Evolutionary conservation across 2,329 filamentous ascomycete species (phyloP), one percentile per base, ranked within the genome.

Genomic region (Claviceps fusiformis): DNA sequence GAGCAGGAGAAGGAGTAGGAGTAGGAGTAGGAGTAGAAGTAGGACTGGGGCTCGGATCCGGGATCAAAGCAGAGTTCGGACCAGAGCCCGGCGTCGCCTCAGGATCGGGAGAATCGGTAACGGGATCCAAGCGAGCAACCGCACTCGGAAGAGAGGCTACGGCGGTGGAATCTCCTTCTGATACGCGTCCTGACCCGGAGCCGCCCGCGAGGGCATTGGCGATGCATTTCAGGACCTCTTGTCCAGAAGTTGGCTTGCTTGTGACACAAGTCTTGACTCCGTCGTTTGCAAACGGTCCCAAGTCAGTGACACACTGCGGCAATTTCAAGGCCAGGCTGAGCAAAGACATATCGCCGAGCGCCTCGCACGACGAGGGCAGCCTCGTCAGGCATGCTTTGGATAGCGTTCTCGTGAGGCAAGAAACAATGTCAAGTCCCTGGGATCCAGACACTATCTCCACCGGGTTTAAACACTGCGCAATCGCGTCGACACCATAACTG

Each of bases 321-420:
- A 52, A 3, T 6, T 53, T 27, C 19, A n/a, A n/a, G 8, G 27
- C 17, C 33, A 59, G 8, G 24, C 43, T 19, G 11, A 15, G 19
- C 10, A 7, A 35, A 10, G n/a, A 41, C 37, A 52, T 19, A 6
- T n/a, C 37, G 9, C 9, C 13, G 6, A 61, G 55, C 3, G n/a
- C 29, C 7, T 19, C 41, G 52, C 59, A 61, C 2, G 54, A 19
- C 2, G 39, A 7, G 1, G 59, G 59, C 13, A 61, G 56, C 7
- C 9, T 29, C 4, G 44, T 49, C 31, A 60, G 52, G 43, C 59
- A 61, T 33, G 46, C 10, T 5, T 8, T 11, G 11, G 24, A 1
- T 13, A 58, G n/a, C 1, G 33, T 8, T 9, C 39, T 46, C 10
- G 33, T 8, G 17, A 61, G 43, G 53, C 59, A 61, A 9, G 51